Conservation (phyloP, 306 rosid genomes). For the Luffa acutangula region DNA sequence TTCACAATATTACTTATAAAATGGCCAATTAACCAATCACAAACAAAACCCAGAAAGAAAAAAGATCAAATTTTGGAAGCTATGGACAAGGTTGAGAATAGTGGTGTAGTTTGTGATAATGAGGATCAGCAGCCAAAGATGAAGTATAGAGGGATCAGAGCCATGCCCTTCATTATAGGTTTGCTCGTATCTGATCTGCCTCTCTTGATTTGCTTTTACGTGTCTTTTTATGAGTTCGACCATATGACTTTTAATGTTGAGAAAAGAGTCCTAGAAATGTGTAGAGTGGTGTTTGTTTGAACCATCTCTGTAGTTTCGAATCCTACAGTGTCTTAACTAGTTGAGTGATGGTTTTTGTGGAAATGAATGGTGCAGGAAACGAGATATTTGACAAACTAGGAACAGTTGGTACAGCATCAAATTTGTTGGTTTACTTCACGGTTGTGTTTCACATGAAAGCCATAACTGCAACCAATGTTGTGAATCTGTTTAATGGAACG, state of each 20-base stretch:
- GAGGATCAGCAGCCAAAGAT: slow-evolving; percentile 1
- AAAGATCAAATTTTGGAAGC: background rate
- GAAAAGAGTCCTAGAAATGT: no score
- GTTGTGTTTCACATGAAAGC: slow-evolving; percentile 55
- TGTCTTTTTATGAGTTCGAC: no score
- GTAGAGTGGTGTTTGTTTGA: no score
- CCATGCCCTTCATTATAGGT: slow-evolving; percentile 83
- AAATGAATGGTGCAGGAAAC: slow-evolving; percentile 37
- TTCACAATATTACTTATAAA: no score
- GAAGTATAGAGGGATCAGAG: slow-evolving; percentile 60
- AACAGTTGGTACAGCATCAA: slow-evolving; percentile 50
- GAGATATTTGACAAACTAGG: slow-evolving; percentile 82
- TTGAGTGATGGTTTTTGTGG: no score
- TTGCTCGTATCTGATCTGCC: background rate
- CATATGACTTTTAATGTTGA: no score
- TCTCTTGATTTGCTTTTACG: no score
- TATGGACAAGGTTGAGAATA: background rate
- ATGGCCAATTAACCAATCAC: background rate
- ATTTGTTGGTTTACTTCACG: slow-evolving; percentile 57
- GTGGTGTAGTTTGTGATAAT: background rate
- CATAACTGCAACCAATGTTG: slow-evolving; percentile 46
- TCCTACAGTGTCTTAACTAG: no score
- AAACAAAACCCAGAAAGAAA: background rate
- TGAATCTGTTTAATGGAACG: slow-evolving; percentile 60
- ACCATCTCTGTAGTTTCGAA: no score